A percentile compares a stretch with the other conserved stretches of the same genome.
phyloP scores from a whole-genome alignment of 805 yeast genomes.

The Priceomyces castillae region DNA sequence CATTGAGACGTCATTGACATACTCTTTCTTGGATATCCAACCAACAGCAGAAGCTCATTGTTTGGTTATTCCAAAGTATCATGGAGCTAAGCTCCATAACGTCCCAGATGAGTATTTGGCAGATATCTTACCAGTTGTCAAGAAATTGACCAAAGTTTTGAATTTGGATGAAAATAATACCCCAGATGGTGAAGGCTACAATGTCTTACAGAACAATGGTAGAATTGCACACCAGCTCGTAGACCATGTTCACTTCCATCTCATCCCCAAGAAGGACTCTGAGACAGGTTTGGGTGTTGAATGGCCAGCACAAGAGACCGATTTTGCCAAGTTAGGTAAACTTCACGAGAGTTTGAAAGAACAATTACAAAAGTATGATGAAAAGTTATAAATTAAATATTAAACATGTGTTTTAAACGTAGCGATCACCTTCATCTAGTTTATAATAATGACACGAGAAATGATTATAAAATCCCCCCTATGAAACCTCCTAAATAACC shows the following conservation, averaged over 20 bases:
- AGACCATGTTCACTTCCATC: constrained; percentile 94
- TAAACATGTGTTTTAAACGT: not conserved
- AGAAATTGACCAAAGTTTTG: constrained; percentile 74
- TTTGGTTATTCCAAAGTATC: constrained; percentile 86
- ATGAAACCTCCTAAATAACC: constrained; percentile 48
- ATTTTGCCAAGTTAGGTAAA: constrained; percentile 67
- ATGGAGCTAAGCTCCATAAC: constrained; percentile 90
- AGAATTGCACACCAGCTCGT: constrained; percentile 93
- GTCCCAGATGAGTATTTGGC: constrained; percentile 87
- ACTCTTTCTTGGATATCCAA: constrained; percentile 88
- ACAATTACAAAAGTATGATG: constrained; percentile 7
- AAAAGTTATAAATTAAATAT: constrained; percentile 2
- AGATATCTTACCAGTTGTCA: constrained; percentile 85
- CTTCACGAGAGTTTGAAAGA: constrained; percentile 57
- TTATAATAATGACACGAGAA: constrained; percentile 1
- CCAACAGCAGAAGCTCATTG: constrained; percentile 91
- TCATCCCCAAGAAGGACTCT: constrained; percentile 80
- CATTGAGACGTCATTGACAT: constrained; percentile 77
- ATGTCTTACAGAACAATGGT: constrained; percentile 90
- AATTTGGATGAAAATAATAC: constrained; percentile 62
- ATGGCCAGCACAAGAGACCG: constrained; percentile 89
- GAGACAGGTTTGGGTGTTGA: constrained; percentile 81
- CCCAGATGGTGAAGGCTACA: constrained; percentile 72
- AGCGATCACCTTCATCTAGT: not conserved
- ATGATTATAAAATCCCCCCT: constrained; percentile 34